Evolutionary conservation across 176 grass and related monocot genomes (phyloP), one percentile per base, ranked within the genome.

Genomic region (Oryza punctata): DNA sequence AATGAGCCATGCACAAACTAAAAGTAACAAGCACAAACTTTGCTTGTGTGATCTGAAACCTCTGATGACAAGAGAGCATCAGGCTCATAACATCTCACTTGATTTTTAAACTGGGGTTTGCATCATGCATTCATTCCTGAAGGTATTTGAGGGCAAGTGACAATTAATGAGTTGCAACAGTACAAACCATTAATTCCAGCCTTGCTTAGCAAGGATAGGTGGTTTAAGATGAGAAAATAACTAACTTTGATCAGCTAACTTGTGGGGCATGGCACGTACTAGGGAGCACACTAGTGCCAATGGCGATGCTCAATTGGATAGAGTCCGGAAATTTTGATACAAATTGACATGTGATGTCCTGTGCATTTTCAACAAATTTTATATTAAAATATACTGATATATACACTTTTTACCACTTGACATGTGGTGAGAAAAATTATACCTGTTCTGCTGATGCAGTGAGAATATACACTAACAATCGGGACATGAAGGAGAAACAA

Each of bases 1-100:
- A 90, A 82, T 10, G 47, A 59, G 78, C 74, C 74, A 79, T 38
- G 69, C 44, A 41, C n/a, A 16, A 15, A 38, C 50, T 66, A 61
- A 71, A 77, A 23, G 6, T 61, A 63, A 63, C 67, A 81, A 81
- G 3, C 59, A 46, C 73, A 37, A 19, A 13, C 29, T 78, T 47
- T 49, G 57, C 57, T 66, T 52, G 10, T 74, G 68, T 6, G 66
- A n/a, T 78, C 32, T 75, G 25, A 25, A 16, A 37, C 49, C 14
- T 49, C 43, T 78, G 65, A 44, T 77, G 23, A 18, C 8, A 29
- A 77, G 54, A 59, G 23, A 77, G 61, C 41, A 81, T 6, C 2
- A 18, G 27, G 15, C 46, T 47, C 27, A 28, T 38, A 21, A 76
- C 9, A 45, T 21, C 30, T 74, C 4, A 24, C 23, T 46, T 19